Evolutionary conservation across 2,329 filamentous ascomycete genomes (phyloP), one percentile per base, ranked within the genome.

Genomic region (Neonectria magnoliae): DNA sequence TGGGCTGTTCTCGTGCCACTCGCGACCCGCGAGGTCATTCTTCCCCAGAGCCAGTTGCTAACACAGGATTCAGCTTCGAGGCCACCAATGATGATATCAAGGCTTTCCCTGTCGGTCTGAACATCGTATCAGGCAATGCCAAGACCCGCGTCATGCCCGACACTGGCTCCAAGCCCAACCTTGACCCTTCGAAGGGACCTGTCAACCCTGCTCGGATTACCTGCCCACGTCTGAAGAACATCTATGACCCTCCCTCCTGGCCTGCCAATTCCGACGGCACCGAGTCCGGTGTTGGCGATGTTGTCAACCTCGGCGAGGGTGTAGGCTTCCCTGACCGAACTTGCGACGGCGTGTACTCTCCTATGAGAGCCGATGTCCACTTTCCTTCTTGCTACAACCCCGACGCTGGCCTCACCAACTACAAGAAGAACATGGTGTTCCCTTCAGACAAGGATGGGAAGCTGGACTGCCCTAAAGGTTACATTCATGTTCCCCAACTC

Each of bases 361-460:
- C 88, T 64, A 83, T 89, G 48, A 87, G 90, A 42, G 84, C 86
- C 60, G 90, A 93, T 69, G 80, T 92, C 44, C 90, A 91, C 81
- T 91, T 93, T 80, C 91, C 91, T 6, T 90, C 88, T 6, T 93
- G 91, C 83, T 93, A 91, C 85, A 86, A 93, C 77, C 90, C 90
- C 31, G 76, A 84, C 45, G 82, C 85, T 51, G 88, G 86, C 60
- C 81, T 90, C 44, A 79, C 82, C 33, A 83, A 90, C 79, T 88
- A 88, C 81, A 81, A 84, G 74, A 85, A 83, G 70, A 92, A 93
- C 81, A 90, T 90, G 84, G 83, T 81, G 22, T 93, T 87, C 74
- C 91, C 90, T n/a, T 77, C 77, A 4, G 75, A 78, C 52, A 76
- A 76, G 52, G 80, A 82, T 65, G 85, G 85, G 60, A 83, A 84